A percentile compares a stretch with the other conserved stretches of the same genome.
phyloP scores from a whole-genome alignment of 2,329 filamentous ascomycete species.

The Penicillium sp. region DNA sequence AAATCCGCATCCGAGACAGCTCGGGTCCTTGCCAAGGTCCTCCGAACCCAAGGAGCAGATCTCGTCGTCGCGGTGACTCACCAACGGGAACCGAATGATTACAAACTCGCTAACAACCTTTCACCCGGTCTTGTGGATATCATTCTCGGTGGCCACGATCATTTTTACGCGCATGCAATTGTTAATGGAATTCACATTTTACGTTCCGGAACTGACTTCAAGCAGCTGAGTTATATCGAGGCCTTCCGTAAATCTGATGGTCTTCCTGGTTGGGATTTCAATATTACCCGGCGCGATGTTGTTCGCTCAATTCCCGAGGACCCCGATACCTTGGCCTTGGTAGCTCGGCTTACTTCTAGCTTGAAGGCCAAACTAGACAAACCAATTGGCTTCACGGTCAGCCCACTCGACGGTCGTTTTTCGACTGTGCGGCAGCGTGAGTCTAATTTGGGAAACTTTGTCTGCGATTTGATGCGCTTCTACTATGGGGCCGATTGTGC shows the following conservation, averaged over 20 bases:
- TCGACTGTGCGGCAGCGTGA: conserved; percentile 72
- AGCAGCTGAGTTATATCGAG: conserved; percentile 85
- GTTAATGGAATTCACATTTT: conserved; percentile 78
- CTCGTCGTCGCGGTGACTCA: conserved; percentile 80
- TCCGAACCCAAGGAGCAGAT: conserved; percentile 74
- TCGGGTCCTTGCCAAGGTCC: conserved; percentile 66
- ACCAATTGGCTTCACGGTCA: conserved; percentile 76
- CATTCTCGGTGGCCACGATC: conserved; percentile 84
- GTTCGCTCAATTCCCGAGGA: conserved; percentile 66
- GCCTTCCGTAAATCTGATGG: conserved; percentile 56
- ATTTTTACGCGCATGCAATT: conserved; percentile 75
- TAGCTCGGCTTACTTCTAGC: conserved; percentile 66
- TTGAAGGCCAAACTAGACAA: conserved; percentile 75
- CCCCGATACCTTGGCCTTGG: conserved; percentile 56
- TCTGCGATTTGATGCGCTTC: conserved; percentile 84
- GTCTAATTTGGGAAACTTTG: conserved; percentile 84
- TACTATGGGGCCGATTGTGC: conserved; percentile 78
- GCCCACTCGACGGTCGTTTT: conserved; percentile 80
- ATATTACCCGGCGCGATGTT: conserved; percentile 71
- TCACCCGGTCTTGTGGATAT: conserved; percentile 73
- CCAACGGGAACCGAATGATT: conserved; percentile 83
- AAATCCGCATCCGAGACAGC: conserved; percentile 73
- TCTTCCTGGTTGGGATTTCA: conserved; percentile 67
- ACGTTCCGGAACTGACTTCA: conserved; percentile 87
- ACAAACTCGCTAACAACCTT: conserved; percentile 72